Evolutionary conservation across 805 yeast species (phyloP), one percentile per base, ranked within the genome.

Genomic region (Yamadazyma endophytica): DNA sequence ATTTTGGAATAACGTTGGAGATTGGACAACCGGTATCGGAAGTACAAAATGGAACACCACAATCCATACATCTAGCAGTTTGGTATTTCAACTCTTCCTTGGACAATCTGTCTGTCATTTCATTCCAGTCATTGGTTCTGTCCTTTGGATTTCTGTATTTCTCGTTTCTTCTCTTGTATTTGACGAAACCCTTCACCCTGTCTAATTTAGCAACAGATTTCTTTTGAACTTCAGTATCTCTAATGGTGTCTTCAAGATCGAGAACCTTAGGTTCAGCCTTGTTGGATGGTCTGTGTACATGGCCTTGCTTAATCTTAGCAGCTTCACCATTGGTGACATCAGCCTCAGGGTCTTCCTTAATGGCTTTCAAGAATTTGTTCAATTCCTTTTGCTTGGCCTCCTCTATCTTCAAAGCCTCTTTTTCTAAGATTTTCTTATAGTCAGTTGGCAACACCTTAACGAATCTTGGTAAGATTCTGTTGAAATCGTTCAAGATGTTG

Each of bases 1-100:
- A 92, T 64, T 90, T 89, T 42, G 98, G 98, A 68, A 90, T 90
- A 48, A 90, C 80, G 64, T 90, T 90, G 32, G 97, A 88, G 45
- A 90, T 83, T 32, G 98, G 98, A 68, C 98, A 90, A 38, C 98
- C 98, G 26, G 96, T 84, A 60, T 90, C 97, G 28, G 95, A 82
- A 53, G 90, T 94, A 72, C 98, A 90, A 77, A 90, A 90, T 37
- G 98, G 98, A 49, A 92, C 94, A 70, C 98, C 98, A 72, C 98
- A 90, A 64, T 90, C 97, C 95, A 92, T 90, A 74, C 98, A 90
- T 62, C 98, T 79, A 11, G 97, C 96, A 36, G 97, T 85, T 68
- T 90, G 97, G 56, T 73, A 76, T 56, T 79, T 76, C 52, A 90
- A 80, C 46, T 92, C 97, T 31, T 83, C 88, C 61, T 85, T 83